A percentile compares a stretch with the other conserved stretches of the same genome.
These are phyloP conservation scores for Aspergillus texensis DNA, from an alignment of 2,329 filamentous ascomycete genomes.

Conservation along the genomic window DNA sequence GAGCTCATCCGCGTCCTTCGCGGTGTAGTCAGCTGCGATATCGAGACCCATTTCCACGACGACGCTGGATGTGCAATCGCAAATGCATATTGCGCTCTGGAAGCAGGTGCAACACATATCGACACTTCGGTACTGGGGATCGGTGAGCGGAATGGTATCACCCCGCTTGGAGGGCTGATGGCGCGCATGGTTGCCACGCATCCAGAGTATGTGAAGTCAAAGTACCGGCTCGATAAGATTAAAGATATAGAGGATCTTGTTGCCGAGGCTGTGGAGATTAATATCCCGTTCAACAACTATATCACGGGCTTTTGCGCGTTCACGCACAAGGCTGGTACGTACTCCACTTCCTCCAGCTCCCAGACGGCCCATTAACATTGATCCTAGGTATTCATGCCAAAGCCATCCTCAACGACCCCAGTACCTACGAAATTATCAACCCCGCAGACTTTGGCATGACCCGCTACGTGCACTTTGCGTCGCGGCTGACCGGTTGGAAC, in stretches of 20 bases:
- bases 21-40: constrained; percentile 74
- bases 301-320: constrained; percentile 78
- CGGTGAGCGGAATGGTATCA: constrained; percentile 77
- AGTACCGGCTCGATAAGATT: constrained; percentile 87
- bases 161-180: constrained; percentile 61
- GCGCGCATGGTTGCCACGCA: constrained; percentile 80
- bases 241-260: constrained; percentile 87
- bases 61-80: constrained; percentile 89
- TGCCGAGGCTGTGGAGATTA: constrained; percentile 77
- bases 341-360: no score
- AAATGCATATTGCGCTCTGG: constrained; percentile 82
- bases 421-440: constrained; percentile 88
- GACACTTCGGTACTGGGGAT: constrained; percentile 88
- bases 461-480: constrained; percentile 84
- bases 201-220: constrained; percentile 80
- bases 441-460: constrained; percentile 83
- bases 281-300: constrained; percentile 84
- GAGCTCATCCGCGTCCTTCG: constrained; percentile 82
- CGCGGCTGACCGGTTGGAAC: constrained; percentile 87
- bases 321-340: constrained; percentile 73
- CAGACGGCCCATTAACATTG: no score
- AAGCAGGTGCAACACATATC: constrained; percentile 72
- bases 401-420: constrained; percentile 81
- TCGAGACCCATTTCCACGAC: constrained; percentile 88
- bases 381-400: constrained; percentile 69